phyloP scores from a whole-genome alignment of 2,329 filamentous ascomycete species.

The Ophiostoma australiae region DNA sequence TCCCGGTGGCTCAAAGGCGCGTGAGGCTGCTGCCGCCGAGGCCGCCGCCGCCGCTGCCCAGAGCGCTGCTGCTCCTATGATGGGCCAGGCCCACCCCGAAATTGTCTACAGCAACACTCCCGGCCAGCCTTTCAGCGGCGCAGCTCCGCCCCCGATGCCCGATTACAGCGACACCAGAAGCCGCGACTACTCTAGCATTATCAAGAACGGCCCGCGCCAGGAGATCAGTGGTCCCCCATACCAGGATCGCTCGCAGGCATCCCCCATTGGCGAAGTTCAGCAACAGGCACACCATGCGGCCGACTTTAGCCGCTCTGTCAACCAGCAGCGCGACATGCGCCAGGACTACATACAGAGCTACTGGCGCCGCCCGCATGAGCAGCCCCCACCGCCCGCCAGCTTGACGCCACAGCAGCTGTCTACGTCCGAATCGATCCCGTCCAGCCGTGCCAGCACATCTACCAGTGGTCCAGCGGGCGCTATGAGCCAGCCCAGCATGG shows the following conservation, averaged over 20 bases:
- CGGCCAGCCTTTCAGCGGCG: constrained; percentile 43
- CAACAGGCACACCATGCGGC: constrained; percentile 83
- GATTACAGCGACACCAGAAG: constrained; percentile 72
- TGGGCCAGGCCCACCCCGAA: constrained; percentile 70
- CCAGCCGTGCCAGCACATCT: constrained; percentile 43
- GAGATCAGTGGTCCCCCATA: constrained; percentile 85
- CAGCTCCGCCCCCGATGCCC: constrained; percentile 59
- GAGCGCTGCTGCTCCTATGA: constrained; percentile 55
- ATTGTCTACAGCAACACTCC: constrained; percentile 79
- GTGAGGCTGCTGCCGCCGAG: constrained; percentile 73
- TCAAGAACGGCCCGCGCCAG: constrained; percentile 74
- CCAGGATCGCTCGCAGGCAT: constrained; percentile 76
- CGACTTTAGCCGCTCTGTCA: constrained; percentile 83
- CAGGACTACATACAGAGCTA: constrained; percentile 73
- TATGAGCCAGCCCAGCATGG: constrained; percentile 52
- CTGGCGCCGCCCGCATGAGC: constrained; percentile 80
- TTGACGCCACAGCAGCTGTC: constrained; percentile 47
- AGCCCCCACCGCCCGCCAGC: constrained; percentile 48
- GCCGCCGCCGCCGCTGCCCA: constrained; percentile 65
- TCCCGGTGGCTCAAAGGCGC: constrained; percentile 81
- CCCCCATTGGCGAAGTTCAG: constrained; percentile 70
- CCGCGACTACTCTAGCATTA: constrained; percentile 75
- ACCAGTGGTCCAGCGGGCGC: background rate
- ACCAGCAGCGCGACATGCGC: constrained; percentile 72
- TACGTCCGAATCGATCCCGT: constrained; percentile 42